Conservation (phyloP, 345 rosid species). For the Acer yangbiense region DNA sequence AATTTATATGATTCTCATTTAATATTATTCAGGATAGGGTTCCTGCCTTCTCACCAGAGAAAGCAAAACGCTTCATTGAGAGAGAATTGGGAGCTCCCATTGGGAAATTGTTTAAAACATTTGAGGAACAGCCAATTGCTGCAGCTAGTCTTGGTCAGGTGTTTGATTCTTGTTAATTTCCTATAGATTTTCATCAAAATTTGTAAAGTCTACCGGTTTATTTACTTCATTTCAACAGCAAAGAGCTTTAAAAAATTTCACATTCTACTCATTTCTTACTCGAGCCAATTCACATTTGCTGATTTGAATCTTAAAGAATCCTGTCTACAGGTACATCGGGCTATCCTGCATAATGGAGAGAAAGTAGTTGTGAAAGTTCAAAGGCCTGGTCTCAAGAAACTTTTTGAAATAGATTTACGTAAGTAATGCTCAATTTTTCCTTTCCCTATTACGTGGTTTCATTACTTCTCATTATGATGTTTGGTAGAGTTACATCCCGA, state of each 20-base stretch:
- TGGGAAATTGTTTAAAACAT: slow-evolving; percentile 61
- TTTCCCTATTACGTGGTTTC: neutral
- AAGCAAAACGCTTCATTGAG: slow-evolving; percentile 72
- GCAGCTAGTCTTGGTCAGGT: slow-evolving; percentile 99
- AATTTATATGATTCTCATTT: slow-evolving; percentile 3
- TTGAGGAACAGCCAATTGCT: slow-evolving; percentile 94
- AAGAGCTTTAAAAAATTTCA: neutral
- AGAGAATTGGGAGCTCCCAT: slow-evolving; percentile 81
- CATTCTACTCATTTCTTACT: neutral
- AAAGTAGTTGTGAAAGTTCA: slow-evolving; percentile 91
- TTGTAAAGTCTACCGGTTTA: neutral
- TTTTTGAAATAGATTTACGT: slow-evolving; percentile 92
- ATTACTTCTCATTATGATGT: neutral
- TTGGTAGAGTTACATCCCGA: no score
- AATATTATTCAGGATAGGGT: slow-evolving; percentile 71
- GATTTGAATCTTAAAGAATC: slow-evolving; percentile 32
- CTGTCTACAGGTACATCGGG: slow-evolving; percentile 77
- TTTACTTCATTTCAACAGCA: neutral
- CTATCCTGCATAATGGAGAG: slow-evolving; percentile 87
- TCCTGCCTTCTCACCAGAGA: slow-evolving; percentile 89
- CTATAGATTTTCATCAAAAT: slow-evolving; percentile 5
- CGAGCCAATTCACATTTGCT: slow-evolving; percentile 1
- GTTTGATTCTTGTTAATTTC: slow-evolving; percentile 37
- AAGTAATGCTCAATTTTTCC: slow-evolving; percentile 25
- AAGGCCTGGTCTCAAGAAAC: slow-evolving; percentile 93